Base-by-base conservation (phyloP, 139 green algal species). In the Chlorella ohadii region DNA sequence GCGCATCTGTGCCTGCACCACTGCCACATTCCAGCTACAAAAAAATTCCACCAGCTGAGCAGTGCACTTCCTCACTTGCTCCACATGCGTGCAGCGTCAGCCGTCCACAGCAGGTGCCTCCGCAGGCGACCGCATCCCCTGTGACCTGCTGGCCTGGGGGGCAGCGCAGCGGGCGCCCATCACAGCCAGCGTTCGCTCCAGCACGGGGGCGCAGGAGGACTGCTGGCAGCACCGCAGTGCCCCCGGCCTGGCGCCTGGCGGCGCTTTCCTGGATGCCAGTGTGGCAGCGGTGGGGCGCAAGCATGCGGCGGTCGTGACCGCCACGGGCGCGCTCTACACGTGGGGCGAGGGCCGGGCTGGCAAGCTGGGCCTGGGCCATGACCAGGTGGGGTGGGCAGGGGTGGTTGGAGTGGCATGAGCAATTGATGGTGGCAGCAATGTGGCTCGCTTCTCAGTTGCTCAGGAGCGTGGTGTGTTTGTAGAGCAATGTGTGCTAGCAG, bases 101-200 rank as follows among this genome's bases (percentile, higher is more conserved):
- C 55, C 23, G 23, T 84, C 86, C 41, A 87, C 82, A 4, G 66
- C 85, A 1, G 65, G 91, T 55, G 80, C 78, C 12, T 73, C 85
- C 22, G 84, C n/a, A 3, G 28, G 20, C 6, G 87, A 89, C 77
- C 91, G 89, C 25, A 78, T 88, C 55, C 90, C 94, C 27, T 93
- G 92, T 0, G 93, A 96, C 86, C 88, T 94, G 72, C 94, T 92
- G 67, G 77, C 93, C 39, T 96, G 92, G 94, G 94, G 91, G 63
- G 84, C 70, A 0, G 86, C 67, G 20, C 72, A 84, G 41, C 67
- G 57, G 3, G 73, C 63, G 9, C 36, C n/a, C 16, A 13, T 31
- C 28, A 59, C 33, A n/a, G 33, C 27, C 70, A 65, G 38, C 31
- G 39, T 22, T n/a, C 78, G 41, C 34, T 56, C 56, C 25, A 77